Evolutionary conservation across 306 rosid species (phyloP), one percentile per base, ranked within the genome.

Genomic region (Canavalia gladiata): DNA sequence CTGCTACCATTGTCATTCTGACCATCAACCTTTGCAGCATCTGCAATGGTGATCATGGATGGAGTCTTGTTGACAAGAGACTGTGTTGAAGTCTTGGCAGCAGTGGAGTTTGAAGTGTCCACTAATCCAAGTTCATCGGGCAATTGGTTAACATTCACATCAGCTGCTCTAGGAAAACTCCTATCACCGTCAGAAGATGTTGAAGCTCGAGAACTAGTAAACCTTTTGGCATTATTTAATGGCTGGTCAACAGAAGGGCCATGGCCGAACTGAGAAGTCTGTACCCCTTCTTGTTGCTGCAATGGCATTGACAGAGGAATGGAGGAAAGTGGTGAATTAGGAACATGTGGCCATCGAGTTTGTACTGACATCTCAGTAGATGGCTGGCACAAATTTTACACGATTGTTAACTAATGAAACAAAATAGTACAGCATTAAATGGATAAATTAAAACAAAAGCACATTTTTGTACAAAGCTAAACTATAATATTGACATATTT

Each of bases 321-420:
- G 68, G 98, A 84, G 76, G 91, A 88, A 74, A 83, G 82, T 47
- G 92, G 74, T 10, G 94, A 82, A 77, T 88, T 89, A 76, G 95
- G 93, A 76, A 77, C 85, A 74, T 86, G 94, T 39, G 97, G 88
- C 98, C 98, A 92, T 7, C 90, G 94, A 49, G 97, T 88, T 85
- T 94, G 97, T 43, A 83, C 92, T 11, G 98, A 74, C 94, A 89
- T 90, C 82, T 95, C 98, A 2, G 87, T 77, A 55, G 98, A 92
- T 45, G 96, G 86, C 98, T 95, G 94, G 75, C 79, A 79, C 67
- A 60, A 70, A 68, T 45, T 78, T 60, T 63, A 79, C 70, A 62
- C 34, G 84, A 60, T 29, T 52, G 72, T 84, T 59, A 81, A 51
- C 41, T 52, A 81, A 9, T 1, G 4, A 70, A 50, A 46, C 4